These are phyloP conservation scores for Cladosporium colombiae DNA, from an alignment of 2,329 filamentous ascomycete genomes.

Conservation along the genomic window DNA sequence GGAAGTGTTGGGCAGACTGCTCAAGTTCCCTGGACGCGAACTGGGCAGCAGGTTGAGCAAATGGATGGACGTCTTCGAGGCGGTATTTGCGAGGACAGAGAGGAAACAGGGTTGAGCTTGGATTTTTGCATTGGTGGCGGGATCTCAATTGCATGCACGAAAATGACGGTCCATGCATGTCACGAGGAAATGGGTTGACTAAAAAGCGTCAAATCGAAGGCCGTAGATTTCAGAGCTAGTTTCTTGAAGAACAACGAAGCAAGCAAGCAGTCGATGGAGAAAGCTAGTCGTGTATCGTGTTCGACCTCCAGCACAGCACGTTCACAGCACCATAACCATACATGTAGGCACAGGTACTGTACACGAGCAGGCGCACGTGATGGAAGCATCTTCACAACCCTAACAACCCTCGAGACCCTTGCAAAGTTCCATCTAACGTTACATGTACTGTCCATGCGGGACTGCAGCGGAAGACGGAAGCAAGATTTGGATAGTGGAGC, in stretches of 20 bases:
- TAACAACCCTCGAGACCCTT: background rate
- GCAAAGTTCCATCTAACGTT: background rate
- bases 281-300: background rate
- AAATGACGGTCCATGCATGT: background rate
- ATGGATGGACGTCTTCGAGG: constrained; percentile 44
- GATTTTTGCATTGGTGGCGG: background rate
- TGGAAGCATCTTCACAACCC: background rate
- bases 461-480: background rate
- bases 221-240: background rate
- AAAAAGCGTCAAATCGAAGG: background rate
- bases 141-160: background rate
- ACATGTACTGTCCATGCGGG: background rate
- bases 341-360: background rate
- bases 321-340: background rate
- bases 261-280: background rate
- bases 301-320: background rate
- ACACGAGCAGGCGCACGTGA: background rate
- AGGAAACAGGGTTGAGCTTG: constrained; percentile 5
- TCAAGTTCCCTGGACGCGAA: constrained; percentile 55
- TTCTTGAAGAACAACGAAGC: background rate
- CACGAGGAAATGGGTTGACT: background rate
- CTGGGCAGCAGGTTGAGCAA: constrained; percentile 42
- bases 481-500: constrained; percentile 1
- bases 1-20: constrained; percentile 71
- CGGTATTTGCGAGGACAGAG: constrained; percentile 31